Percentiles rank a stretch among this genome's conserved stretches.
Conservation (phyloP, 805 yeast species). For the Ogataea paraovalis region DNA sequence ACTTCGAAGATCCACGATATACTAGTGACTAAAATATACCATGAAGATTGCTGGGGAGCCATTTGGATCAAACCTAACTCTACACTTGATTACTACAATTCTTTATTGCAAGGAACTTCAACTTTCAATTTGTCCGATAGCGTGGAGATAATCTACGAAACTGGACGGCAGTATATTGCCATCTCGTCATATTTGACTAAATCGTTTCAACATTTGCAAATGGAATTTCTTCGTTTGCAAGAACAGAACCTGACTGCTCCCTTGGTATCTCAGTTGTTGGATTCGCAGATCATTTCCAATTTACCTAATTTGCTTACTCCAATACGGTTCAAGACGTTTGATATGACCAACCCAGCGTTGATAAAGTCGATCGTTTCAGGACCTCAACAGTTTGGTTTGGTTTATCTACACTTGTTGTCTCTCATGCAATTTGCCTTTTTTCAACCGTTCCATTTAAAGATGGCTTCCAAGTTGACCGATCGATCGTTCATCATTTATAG, state of each 20-base stretch:
- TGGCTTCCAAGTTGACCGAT: constrained; percentile 44
- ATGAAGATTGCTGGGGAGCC: constrained; percentile 58
- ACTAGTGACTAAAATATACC: constrained; percentile 43
- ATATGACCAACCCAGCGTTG: constrained; percentile 40
- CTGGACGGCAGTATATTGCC: constrained; percentile 54
- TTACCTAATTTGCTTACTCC: constrained; percentile 11
- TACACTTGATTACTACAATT: constrained; percentile 36
- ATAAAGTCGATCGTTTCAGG: constrained; percentile 48
- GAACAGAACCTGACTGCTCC: constrained; percentile 9
- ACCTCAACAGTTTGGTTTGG: constrained; percentile 67
- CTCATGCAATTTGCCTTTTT: constrained; percentile 64
- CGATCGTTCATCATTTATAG: constrained; percentile 49
- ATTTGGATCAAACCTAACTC: constrained; percentile 50
- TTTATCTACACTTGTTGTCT: constrained; percentile 61
- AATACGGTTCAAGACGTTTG: constrained; percentile 34
- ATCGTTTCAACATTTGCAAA: constrained; percentile 34
- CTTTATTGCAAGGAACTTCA: constrained; percentile 27
- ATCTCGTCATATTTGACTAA: constrained; percentile 42
- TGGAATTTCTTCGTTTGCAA: constrained; percentile 18
- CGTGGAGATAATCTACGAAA: constrained; percentile 47
- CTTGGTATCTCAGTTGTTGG: constrained; percentile 3
- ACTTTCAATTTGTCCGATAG: constrained; percentile 27
- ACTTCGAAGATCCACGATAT: constrained; percentile 33
- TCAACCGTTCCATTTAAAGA: constrained; percentile 45
- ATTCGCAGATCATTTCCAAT: constrained; percentile 1